These are phyloP conservation scores for Jackrogersella multiformis DNA, from an alignment of 495 filamentous ascomycete species.

Conservation along the genomic window DNA sequence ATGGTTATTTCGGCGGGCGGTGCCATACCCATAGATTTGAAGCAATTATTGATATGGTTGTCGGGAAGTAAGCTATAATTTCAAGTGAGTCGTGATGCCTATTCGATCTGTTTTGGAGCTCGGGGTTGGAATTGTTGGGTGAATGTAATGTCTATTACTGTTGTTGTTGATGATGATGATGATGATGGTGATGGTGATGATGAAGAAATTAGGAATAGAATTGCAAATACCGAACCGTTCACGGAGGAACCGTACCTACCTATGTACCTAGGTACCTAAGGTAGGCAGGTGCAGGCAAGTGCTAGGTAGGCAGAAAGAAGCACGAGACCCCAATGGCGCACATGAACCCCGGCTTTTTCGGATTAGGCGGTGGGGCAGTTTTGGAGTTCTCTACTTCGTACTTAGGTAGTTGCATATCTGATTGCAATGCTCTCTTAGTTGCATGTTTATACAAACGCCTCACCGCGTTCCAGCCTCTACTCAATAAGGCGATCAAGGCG, in stretches of 20 bases:
- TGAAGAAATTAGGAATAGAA: background rate
- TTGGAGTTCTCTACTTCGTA: too few species aligned
- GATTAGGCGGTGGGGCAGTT: constrained; percentile 23
- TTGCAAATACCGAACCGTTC: too few species aligned
- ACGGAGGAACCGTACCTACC: too few species aligned
- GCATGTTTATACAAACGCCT: background rate
- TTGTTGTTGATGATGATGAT: constrained; percentile 20
- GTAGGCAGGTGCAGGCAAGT: too few species aligned
- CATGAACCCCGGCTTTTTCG: constrained; percentile 18
- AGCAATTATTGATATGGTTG: constrained; percentile 4
- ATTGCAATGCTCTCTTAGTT: background rate
- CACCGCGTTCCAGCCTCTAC: constrained; percentile 5
- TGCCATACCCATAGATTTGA: constrained; percentile 63
- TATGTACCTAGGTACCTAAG: too few species aligned
- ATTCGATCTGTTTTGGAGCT: background rate
- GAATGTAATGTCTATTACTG: background rate
- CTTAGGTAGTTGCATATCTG: too few species aligned
- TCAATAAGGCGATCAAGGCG: too few species aligned
- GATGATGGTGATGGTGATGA: constrained; percentile 11
- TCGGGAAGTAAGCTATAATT: background rate
- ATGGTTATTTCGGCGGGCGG: constrained; percentile 83
- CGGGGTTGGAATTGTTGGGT: background rate
- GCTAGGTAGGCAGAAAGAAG: constrained; percentile 13
- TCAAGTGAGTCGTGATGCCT: background rate
- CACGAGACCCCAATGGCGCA: constrained; percentile 34